Percentiles rank a stretch among this genome's conserved stretches.
Evolutionary conservation across 1,139 yeast species (phyloP).

Genomic region (Lodderomyces margitis): DNA sequence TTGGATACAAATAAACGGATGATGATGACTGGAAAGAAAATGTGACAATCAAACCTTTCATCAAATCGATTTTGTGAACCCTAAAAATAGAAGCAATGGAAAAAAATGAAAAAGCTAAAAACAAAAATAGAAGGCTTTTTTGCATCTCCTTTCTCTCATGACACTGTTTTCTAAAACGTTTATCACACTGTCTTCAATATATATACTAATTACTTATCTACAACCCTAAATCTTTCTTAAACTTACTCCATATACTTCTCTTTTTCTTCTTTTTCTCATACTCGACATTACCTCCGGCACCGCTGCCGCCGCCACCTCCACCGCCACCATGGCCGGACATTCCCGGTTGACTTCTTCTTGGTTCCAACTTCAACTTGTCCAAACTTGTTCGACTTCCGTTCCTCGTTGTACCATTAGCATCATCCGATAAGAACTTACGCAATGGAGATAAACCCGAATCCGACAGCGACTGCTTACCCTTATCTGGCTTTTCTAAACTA

Average conservation of each 20-base stretch:
- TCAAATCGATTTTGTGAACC: neutral
- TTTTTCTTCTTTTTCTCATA: slow-evolving; percentile 12
- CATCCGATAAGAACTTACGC: slow-evolving; percentile 13
- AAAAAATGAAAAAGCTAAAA: no score
- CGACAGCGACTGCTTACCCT: neutral
- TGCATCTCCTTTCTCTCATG: no score
- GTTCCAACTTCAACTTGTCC: slow-evolving; percentile 35
- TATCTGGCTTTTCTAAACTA: slow-evolving; percentile 20
- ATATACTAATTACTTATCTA: neutral
- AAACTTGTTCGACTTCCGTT: slow-evolving; percentile 4
- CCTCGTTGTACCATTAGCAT: slow-evolving; percentile 6
- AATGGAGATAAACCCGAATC: slow-evolving; percentile 6
- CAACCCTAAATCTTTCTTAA: neutral
- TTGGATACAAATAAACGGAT: neutral
- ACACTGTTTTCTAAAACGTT: no score
- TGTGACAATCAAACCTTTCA: neutral
- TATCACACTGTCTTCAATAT: no score
- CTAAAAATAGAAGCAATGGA: neutral
- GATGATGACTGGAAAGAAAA: no score
- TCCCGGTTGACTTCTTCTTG: slow-evolving; percentile 39
- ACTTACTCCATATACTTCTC: slow-evolving; percentile 24
- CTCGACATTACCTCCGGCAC: no score
- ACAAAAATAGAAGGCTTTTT: no score
- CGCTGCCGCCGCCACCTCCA: neutral
- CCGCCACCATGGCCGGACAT: neutral